Conservation (phyloP, 2,329 filamentous ascomycete species). For the Aspergillus tanneri region DNA sequence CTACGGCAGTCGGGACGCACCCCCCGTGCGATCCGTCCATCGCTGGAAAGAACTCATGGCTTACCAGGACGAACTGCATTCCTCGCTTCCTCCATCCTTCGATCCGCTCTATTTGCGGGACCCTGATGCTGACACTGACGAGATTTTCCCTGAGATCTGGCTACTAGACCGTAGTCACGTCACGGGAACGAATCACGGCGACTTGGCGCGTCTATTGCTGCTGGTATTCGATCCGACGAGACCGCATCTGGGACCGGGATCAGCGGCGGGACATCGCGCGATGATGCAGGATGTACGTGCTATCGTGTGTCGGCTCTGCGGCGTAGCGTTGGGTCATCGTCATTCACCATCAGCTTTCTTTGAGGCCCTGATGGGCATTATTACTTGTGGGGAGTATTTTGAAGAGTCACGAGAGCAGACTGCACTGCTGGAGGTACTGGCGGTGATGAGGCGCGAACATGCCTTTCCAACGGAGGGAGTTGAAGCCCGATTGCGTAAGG, state of each 20-base stretch:
- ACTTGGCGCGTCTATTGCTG: conserved; percentile 58
- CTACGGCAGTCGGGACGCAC: conserved; percentile 42
- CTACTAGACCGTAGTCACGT: conserved; percentile 59
- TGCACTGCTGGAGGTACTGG: conserved; percentile 26
- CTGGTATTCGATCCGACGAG: conserved; percentile 56
- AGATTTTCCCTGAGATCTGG: conserved; percentile 59
- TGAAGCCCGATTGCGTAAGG: conserved; percentile 41
- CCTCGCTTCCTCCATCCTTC: conserved; percentile 42
- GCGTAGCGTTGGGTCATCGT: conserved; percentile 50
- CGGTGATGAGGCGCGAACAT: conserved; percentile 52
- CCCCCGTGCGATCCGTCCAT: background rate
- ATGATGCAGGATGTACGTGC: conserved; percentile 30
- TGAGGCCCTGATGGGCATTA: conserved; percentile 31
- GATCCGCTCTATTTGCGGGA: conserved; percentile 54
- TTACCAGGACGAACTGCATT: conserved; percentile 1
- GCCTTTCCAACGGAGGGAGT: conserved; percentile 54
- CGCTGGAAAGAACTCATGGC: conserved; percentile 1
- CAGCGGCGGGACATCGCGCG: conserved; percentile 15
- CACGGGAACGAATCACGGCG: conserved; percentile 60
- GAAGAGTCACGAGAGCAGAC: conserved; percentile 26
- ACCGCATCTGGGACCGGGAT: conserved; percentile 48
- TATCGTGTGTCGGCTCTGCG: conserved; percentile 57
- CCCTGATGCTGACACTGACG: conserved; percentile 31
- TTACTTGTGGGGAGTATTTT: conserved; percentile 33
- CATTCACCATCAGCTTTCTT: conserved; percentile 57